Base-by-base conservation (phyloP, 768 basidiomycete genomes). In the Mycena epipterygia region DNA sequence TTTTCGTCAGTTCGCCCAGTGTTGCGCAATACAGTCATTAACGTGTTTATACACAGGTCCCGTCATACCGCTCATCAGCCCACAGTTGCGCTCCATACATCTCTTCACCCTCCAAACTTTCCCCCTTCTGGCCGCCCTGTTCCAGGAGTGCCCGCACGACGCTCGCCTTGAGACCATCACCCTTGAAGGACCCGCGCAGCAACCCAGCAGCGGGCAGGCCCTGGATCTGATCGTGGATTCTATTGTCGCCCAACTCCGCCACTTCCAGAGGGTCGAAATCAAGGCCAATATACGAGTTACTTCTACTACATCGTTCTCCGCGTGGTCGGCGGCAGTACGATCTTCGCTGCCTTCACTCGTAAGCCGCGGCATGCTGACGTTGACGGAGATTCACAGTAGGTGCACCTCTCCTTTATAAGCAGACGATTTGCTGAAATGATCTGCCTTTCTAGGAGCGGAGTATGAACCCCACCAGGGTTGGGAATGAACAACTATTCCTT, bases 51-150 rank as follows among this genome's bases (percentile, higher is more conserved):
- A 27, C 11, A 27, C 17, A 5, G 7, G 13, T 5, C 6, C 42
- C 27, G 27, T 35, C 33, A 25, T 37, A 12, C 17, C 32, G 13
- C 13, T 27, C 21, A 13, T 64, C 33, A 23, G 21, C 35, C 2
- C 52, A 5, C 56, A 44, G 29, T 39, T 65, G 42, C 64, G 53
- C 44, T 55, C 64, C 19, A 3, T 60, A 41, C 55, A 48, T 29
- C 27, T 57, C 32, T 57, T 27, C 55, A 27, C 25, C 16, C 0
- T 3, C 7, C 5, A 3, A 5, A 35, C n/a, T 3, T 48, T 39
- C 25, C 9, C 3, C 23, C 9, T 56, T 8, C 16, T 65, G 32
- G 6, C 2, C 33, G 25, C 7, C 13, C 9, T 55, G 11, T 55
- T 64, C 30, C 12, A 9, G 23, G 19, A 16, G 16, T 44, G 30